phyloP scores from a whole-genome alignment of 495 filamentous ascomycete species.

The Choiromyces venosus region DNA sequence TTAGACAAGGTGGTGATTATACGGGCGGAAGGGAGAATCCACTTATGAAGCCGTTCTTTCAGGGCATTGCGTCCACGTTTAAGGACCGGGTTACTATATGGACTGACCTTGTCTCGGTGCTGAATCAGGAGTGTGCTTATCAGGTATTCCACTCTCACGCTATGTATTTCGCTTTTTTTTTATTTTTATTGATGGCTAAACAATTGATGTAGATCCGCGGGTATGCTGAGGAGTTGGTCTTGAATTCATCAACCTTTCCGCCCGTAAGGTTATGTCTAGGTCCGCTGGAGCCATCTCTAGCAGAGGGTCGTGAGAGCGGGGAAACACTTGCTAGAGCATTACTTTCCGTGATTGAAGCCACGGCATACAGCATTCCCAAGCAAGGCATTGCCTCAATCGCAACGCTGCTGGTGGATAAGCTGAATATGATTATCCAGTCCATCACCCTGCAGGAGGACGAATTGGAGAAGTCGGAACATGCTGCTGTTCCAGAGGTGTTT shows the following conservation, averaged over 20 bases:
- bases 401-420: conserved; percentile 32
- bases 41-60: conserved; percentile 37
- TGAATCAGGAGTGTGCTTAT: conserved; percentile 36
- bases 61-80: conserved; percentile 37
- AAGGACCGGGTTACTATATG: conserved; percentile 35
- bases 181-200: background rate
- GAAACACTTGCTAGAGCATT: conserved; percentile 38
- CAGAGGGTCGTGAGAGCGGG: conserved; percentile 31
- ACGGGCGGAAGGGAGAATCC: conserved; percentile 19
- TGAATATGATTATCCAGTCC: conserved; percentile 38
- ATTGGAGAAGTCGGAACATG: conserved; percentile 16
- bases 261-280: conserved; percentile 23
- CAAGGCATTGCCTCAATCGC: conserved; percentile 22
- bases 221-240: conserved; percentile 39
- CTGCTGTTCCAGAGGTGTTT: conserved; percentile 18
- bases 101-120: conserved; percentile 38
- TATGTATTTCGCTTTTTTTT: background rate
- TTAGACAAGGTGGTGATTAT: conserved; percentile 10
- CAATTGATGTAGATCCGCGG: conserved; percentile 19
- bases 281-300: conserved; percentile 24
- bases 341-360: conserved; percentile 44
- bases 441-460: conserved; percentile 28
- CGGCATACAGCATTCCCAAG: conserved; percentile 37
- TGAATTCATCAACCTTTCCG: conserved; percentile 34
- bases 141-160: conserved; percentile 9